phyloP scores from a whole-genome alignment of 2,329 filamentous ascomycete species.

The Ceratocystis albifundus region DNA sequence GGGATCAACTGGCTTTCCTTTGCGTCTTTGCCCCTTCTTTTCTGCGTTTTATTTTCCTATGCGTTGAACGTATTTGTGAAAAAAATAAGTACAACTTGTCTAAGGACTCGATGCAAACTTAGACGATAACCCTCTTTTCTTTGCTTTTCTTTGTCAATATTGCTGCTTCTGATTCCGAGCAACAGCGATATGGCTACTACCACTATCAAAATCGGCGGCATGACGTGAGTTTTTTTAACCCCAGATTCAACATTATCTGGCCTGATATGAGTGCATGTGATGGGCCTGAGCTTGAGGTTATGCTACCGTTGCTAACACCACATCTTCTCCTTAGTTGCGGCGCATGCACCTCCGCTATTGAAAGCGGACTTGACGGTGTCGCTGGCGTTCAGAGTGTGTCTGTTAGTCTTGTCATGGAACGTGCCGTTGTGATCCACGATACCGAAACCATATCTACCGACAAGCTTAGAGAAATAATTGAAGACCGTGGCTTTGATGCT shows the following conservation, averaged over 20 bases:
- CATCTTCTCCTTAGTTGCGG: slow-evolving; percentile 47
- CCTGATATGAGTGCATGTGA: neutral
- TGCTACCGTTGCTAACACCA: neutral
- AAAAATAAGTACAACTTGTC: neutral
- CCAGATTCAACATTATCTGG: neutral
- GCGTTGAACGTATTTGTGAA: slow-evolving; percentile 9
- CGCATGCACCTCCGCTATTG: slow-evolving; percentile 89
- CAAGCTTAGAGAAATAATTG: slow-evolving; percentile 70
- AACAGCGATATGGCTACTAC: slow-evolving; percentile 60
- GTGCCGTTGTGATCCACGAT: slow-evolving; percentile 89
- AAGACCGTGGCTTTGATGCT: slow-evolving; percentile 85
- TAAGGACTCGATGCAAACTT: slow-evolving; percentile 14
- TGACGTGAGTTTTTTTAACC: slow-evolving; percentile 47
- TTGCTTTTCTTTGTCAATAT: slow-evolving; percentile 10
- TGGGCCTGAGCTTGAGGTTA: neutral
- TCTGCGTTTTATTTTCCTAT: neutral
- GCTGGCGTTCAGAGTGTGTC: slow-evolving; percentile 76
- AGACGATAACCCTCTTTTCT: slow-evolving; percentile 4
- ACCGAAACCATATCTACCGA: slow-evolving; percentile 61
- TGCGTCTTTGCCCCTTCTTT: neutral
- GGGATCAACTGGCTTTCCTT: neutral
- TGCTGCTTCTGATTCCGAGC: slow-evolving; percentile 5
- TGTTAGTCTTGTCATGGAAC: slow-evolving; percentile 87
- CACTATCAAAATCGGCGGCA: slow-evolving; percentile 81
- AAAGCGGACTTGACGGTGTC: slow-evolving; percentile 75